A percentile compares a stretch with the other conserved stretches of the same genome.
phyloP scores from a whole-genome alignment of 371 early-diverging fungal species.

The Ordospora pajunii region DNA sequence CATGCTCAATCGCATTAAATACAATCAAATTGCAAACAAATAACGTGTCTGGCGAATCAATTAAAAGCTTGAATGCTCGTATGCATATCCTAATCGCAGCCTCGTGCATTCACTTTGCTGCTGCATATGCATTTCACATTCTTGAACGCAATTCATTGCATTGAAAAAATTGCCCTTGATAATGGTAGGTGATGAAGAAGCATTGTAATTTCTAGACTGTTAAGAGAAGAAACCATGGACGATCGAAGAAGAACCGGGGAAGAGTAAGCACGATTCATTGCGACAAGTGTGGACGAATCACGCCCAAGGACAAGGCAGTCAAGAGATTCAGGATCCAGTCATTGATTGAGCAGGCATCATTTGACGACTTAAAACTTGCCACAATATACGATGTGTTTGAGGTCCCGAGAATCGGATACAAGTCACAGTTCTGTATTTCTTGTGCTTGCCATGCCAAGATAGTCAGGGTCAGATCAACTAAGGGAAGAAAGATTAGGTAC shows the following conservation, averaged over 20 bases:
- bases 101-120: no score
- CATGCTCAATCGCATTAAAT: no score
- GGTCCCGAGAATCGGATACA: constrained; percentile 91
- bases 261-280: constrained; percentile 87
- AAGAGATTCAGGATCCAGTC: constrained; percentile 89
- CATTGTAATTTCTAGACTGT: constrained; percentile 38
- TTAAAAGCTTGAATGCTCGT: no score
- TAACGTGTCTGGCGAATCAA: no score
- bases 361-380: constrained; percentile 85
- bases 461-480: constrained; percentile 83
- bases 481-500: constrained; percentile 77
- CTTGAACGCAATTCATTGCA: background rate
- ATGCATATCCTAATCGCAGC: no score
- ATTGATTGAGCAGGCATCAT: constrained; percentile 91
- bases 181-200: constrained; percentile 20
- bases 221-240: constrained; percentile 96
- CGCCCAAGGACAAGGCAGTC: constrained; percentile 98
- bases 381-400: constrained; percentile 83
- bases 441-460: constrained; percentile 93
- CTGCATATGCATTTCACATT: no score
- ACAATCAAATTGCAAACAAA: no score
- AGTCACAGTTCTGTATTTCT: constrained; percentile 88
- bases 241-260: constrained; percentile 93
- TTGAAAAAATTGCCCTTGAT: constrained; percentile 13
- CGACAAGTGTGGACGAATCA: constrained; percentile 90